phyloP scores from a whole-genome alignment of 306 rosid genomes.

The Fragaria ananassa region DNA sequence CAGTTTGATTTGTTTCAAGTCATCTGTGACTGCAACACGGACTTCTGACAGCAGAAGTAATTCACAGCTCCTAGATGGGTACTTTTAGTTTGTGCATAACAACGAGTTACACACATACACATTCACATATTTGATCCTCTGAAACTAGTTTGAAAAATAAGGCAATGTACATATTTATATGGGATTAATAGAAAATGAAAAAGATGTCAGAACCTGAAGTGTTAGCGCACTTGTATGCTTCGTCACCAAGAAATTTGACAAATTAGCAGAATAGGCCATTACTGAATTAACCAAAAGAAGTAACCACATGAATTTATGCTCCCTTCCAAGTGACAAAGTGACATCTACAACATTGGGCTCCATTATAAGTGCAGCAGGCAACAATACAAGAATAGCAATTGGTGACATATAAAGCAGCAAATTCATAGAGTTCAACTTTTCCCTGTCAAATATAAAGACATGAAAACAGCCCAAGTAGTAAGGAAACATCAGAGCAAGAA shows the following conservation, averaged over 20 bases:
- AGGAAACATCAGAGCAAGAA: conserved; percentile 9
- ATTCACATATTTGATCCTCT: not conserved
- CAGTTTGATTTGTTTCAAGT: not conserved
- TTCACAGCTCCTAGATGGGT: not conserved
- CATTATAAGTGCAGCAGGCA: conserved; percentile 89
- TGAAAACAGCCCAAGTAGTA: conserved; percentile 11
- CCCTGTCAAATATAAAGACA: conserved; percentile 55
- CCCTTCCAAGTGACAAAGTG: conserved; percentile 60
- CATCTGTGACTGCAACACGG: conserved; percentile 1
- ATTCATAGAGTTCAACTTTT: conserved; percentile 93
- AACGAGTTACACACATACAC: not conserved
- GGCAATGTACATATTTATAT: not conserved
- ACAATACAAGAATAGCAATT: conserved; percentile 64
- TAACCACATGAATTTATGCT: conserved; percentile 72
- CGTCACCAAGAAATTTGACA: conserved; percentile 96
- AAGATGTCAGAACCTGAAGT: conserved; percentile 67
- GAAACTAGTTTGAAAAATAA: not conserved
- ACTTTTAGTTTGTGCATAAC: no score
- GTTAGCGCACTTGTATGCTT: conserved; percentile 93
- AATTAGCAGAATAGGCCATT: conserved; percentile 81
- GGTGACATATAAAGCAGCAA: conserved; percentile 95
- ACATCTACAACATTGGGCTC: conserved; percentile 76
- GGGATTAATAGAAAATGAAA: not conserved
- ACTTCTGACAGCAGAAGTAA: not conserved
- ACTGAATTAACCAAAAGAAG: conserved; percentile 85